These are phyloP conservation scores for Erigeron philadelphicus DNA, from an alignment of 140 eudicot species.

Conservation along the genomic window DNA sequence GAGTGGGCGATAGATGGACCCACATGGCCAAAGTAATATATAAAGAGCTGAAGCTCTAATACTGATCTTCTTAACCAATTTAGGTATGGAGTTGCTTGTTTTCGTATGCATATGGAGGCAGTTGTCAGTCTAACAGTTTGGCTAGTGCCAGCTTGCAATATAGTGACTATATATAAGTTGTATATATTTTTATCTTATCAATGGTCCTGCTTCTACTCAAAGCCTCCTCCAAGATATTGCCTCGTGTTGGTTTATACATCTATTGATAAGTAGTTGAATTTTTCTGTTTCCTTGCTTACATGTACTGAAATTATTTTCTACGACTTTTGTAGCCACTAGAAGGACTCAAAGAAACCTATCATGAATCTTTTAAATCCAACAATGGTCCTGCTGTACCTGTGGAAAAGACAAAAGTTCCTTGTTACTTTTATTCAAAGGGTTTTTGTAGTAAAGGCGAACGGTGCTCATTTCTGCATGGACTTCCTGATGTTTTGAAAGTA, in stretches of 20 bases:
- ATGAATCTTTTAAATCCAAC: conserved; percentile 33
- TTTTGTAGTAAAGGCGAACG: conserved; percentile 58
- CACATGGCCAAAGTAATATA: too few relatives aligned
- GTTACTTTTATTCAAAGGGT: conserved; percentile 51
- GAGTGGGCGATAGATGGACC: too few relatives aligned
- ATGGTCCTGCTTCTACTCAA: background rate
- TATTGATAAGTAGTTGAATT: conserved; percentile 3
- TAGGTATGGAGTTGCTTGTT: too few relatives aligned
- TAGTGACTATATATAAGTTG: too few relatives aligned
- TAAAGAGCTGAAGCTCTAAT: too few relatives aligned
- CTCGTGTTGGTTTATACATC: background rate
- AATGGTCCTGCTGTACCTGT: conserved; percentile 27
- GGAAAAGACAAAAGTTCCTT: conserved; percentile 45
- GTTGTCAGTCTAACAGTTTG: too few relatives aligned
- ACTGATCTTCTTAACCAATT: too few relatives aligned
- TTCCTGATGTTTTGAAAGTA: conserved; percentile 25
- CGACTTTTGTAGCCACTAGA: conserved; percentile 50
- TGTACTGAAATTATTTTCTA: conserved; percentile 14
- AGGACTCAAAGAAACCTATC: conserved; percentile 33
- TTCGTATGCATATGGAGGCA: too few relatives aligned
- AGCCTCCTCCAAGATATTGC: background rate
- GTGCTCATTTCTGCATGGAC: conserved; percentile 54
- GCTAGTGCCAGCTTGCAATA: too few relatives aligned
- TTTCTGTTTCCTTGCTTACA: conserved; percentile 16
- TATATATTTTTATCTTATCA: background rate